Evolutionary conservation across 225 moss, liverwort and hornwort species (phyloP), one percentile per base, ranked within the genome.

Genomic region (Marchantia paleacea): DNA sequence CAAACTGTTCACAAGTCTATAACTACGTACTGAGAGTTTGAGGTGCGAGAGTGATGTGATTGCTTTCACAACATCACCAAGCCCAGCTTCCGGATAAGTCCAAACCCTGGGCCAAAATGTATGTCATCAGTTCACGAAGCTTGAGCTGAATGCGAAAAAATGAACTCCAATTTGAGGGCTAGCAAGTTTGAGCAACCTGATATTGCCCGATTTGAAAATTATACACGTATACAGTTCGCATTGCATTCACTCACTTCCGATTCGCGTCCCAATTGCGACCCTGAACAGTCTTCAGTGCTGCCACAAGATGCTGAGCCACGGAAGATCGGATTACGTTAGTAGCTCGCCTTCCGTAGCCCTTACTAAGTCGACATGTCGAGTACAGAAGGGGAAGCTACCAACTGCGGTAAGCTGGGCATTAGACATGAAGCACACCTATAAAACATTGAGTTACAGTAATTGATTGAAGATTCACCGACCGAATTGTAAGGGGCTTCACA

Each of bases 191-290:
- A 15, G 47, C 72, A 8, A 52, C 12, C 51, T 50, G 10, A 51
- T 28, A 20, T 25, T 26, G 15, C 55, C 54, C 15, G 9, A 10
- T 73, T 20, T 26, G 28, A 55, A 55, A 30, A 30, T 68, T 6
- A 68, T 22, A 62, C 22, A 24, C 24, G 9, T 26, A 31, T 2
- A 13, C 39, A 29, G 39, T 7, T 0, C 19, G 6, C 7, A 49
- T 69, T 2, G 31, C 3, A 4, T 19, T 20, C 75, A 84, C 94
- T 79, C 84, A 94, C 94, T 90, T 89, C 80, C 90, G 90, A 83
- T 68, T 78, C 53, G 81, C 72, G 75, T 96, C 96, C 97, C 97
- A 97, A 69, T 90, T 88, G 80, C 94, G 86, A 49, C 93, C 97
- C 75, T 90, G 87, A 81, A 93, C 81, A 48, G 78, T 84, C 91